These are phyloP conservation scores for Rhodamnia argentea DNA, from an alignment of 345 rosid species.

Conservation along the genomic window DNA sequence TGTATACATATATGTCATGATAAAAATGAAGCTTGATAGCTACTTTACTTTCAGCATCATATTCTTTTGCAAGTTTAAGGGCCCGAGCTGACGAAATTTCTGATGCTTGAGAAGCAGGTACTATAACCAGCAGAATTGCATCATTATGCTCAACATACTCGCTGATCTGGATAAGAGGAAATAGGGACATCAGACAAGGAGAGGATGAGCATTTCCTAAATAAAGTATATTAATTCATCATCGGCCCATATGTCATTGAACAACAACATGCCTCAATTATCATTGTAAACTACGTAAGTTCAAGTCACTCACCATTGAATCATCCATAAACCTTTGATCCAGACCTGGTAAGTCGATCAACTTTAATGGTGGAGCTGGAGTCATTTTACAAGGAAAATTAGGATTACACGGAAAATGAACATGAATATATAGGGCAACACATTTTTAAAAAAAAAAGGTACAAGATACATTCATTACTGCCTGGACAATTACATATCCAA, in stretches of 20 bases:
- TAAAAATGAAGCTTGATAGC: not conserved
- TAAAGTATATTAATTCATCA: not conserved
- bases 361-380: constrained; percentile 90
- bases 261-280: not conserved
- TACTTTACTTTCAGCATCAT: constrained; percentile 76
- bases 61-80: constrained; percentile 85
- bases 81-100: constrained; percentile 92
- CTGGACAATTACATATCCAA: not conserved
- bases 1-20: not conserved
- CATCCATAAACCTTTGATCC: constrained; percentile 92
- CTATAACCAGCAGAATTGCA: constrained; percentile 78
- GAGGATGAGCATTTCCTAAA: not conserved
- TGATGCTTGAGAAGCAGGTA: constrained; percentile 86
- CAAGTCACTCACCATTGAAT: constrained; percentile 56
- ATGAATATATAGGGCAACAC: not conserved
- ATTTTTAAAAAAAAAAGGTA: not conserved
- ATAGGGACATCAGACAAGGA: not conserved
- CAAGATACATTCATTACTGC: not conserved
- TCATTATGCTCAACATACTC: constrained; percentile 77
- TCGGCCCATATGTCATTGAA: not conserved
- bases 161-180: constrained; percentile 39
- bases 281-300: not conserved
- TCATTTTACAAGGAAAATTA: not conserved
- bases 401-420: not conserved
- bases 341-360: constrained; percentile 94